Percentiles rank a stretch among this genome's conserved stretches.
Evolutionary conservation across 2,329 filamentous ascomycete genomes (phyloP).

Genomic region (Coleophoma crateriformis): DNA sequence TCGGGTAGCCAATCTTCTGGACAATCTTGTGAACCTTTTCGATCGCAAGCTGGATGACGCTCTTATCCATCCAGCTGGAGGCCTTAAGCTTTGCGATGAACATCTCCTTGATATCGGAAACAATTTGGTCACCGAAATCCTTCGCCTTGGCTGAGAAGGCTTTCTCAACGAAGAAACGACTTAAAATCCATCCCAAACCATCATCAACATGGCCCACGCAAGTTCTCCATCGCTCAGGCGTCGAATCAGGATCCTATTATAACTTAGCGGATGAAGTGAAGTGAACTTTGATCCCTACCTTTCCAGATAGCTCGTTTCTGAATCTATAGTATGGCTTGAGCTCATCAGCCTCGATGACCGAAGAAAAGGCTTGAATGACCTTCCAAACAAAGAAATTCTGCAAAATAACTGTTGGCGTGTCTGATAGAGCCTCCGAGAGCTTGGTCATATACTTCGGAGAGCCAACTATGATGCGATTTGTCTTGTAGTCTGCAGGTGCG

Average conservation of each 20-base stretch:
- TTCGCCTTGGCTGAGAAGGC: conserved; percentile 64
- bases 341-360: conserved; percentile 51
- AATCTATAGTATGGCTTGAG: conserved; percentile 56
- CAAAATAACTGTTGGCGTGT: conserved; percentile 48
- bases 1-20: conserved; percentile 65
- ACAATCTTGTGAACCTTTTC: conserved; percentile 62
- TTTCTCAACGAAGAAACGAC: conserved; percentile 65
- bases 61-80: conserved; percentile 60
- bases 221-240: conserved; percentile 60
- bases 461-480: conserved; percentile 49
- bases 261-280: conserved; percentile 7
- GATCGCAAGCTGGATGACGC: conserved; percentile 52
- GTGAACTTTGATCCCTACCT: conserved; percentile 24
- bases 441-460: conserved; percentile 56
- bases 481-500: conserved; percentile 42
- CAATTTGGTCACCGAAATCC: conserved; percentile 60
- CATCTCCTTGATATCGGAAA: conserved; percentile 63
- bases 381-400: conserved; percentile 63
- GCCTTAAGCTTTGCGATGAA: conserved; percentile 56
- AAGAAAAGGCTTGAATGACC: conserved; percentile 45
- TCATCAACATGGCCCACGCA: conserved; percentile 54
- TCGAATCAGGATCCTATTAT: conserved; percentile 49
- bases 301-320: conserved; percentile 53
- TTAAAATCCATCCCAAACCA: conserved; percentile 61
- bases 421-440: conserved; percentile 47